A percentile compares a stretch with the other conserved stretches of the same genome.
Conservation (phyloP, 768 basidiomycete genomes). For the Pleurotus platypus region DNA sequence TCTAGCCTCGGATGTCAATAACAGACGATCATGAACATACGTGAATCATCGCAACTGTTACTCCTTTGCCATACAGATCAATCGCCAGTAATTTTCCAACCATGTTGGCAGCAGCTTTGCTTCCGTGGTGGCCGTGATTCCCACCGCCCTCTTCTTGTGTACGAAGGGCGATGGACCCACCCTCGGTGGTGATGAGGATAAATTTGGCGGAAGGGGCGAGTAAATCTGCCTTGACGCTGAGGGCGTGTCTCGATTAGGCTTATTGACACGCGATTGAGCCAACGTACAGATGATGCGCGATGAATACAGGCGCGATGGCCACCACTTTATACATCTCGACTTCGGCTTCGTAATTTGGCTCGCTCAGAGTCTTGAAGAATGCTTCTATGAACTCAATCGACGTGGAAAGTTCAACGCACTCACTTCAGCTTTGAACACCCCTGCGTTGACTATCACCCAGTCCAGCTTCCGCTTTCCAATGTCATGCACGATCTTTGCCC, state of each 20-base stretch:
- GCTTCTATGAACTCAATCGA: neutral
- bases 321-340: constrained; percentile 43
- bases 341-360: constrained; percentile 32
- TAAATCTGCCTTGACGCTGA: constrained; percentile 16
- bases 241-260: neutral
- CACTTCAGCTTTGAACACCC: constrained; percentile 36
- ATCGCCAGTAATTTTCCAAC: constrained; percentile 36
- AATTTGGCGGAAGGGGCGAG: constrained; percentile 31
- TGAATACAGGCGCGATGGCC: constrained; percentile 38
- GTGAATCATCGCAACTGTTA: constrained; percentile 40
- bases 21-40: constrained; percentile 20
- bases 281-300: constrained; percentile 24
- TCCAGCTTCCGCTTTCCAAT: constrained; percentile 28
- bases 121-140: constrained; percentile 47
- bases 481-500: constrained; percentile 29
- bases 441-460: constrained; percentile 33
- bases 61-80: constrained; percentile 33
- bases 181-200: constrained; percentile 42
- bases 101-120: constrained; percentile 48
- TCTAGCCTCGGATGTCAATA: too few relatives aligned
- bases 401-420: constrained; percentile 6
- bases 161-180: constrained; percentile 38
- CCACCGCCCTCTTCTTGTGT: constrained; percentile 43
- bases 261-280: neutral
- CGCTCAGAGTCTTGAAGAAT: constrained; percentile 28